These are phyloP conservation scores for Cercospora sp. DNA, from an alignment of 2,329 filamentous ascomycete species.

Conservation along the genomic window DNA sequence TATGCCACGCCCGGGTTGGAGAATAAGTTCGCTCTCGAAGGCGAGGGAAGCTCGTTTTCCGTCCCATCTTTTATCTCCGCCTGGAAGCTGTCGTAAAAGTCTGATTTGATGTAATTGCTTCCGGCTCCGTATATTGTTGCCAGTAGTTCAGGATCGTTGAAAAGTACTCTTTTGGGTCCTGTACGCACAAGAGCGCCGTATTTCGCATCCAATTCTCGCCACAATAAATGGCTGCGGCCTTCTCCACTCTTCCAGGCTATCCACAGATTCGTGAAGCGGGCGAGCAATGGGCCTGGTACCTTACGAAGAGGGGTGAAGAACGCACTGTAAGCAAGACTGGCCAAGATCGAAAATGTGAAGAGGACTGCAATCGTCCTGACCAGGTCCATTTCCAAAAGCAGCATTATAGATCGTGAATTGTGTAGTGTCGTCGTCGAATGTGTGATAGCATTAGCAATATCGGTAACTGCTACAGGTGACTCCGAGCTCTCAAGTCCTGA, in stretches of 20 bases:
- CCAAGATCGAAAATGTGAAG: not conserved
- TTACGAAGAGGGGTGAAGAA: constrained; percentile 5
- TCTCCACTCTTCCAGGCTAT: not conserved
- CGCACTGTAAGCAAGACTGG: not conserved
- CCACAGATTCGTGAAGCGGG: constrained; percentile 8
- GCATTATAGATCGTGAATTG: not conserved
- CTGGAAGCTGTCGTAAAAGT: constrained; percentile 17
- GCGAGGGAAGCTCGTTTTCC: not conserved
- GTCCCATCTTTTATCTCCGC: not conserved
- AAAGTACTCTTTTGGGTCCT: constrained; percentile 71
- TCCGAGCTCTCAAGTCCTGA: not conserved
- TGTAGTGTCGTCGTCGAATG: not conserved
- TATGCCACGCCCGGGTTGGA: not conserved
- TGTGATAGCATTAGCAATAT: not conserved
- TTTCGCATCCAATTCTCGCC: constrained; percentile 39
- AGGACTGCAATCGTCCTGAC: not conserved
- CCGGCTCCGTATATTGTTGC: constrained; percentile 58
- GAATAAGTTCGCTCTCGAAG: constrained; percentile 15
- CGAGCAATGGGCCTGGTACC: constrained; percentile 10
- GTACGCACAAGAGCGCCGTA: constrained; percentile 70
- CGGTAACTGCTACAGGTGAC: not conserved
- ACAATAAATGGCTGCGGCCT: constrained; percentile 6
- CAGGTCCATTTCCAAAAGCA: not conserved
- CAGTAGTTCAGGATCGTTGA: constrained; percentile 69
- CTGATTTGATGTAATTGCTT: constrained; percentile 19